These are phyloP conservation scores for Hirsutella rhossiliensis DNA, from an alignment of 2,329 filamentous ascomycete genomes.

Conservation along the genomic window DNA sequence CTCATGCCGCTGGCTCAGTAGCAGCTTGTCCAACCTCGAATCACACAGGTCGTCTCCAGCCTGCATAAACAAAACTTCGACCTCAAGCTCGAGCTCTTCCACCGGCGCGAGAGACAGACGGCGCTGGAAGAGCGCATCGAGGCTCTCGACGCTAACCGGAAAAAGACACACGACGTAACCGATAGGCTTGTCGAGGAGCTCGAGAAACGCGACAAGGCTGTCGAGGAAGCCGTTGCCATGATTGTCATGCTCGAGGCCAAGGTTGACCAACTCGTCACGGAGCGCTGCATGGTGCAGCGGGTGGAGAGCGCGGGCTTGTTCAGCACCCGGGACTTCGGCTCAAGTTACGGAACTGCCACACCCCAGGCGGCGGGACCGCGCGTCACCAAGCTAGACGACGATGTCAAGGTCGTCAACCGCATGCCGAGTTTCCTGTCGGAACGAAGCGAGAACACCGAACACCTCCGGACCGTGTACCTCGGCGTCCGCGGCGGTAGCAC, in stretches of 20 bases:
- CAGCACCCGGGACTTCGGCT: conserved; percentile 17
- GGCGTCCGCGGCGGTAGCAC: conserved; percentile 34
- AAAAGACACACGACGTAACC: conserved; percentile 44
- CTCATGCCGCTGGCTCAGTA: neutral
- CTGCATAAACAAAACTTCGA: conserved; percentile 69
- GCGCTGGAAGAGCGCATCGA: conserved; percentile 46
- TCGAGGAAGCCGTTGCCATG: conserved; percentile 58
- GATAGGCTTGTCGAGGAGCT: conserved; percentile 46
- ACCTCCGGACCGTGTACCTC: conserved; percentile 47
- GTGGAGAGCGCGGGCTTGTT: conserved; percentile 31
- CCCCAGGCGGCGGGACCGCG: conserved; percentile 8
- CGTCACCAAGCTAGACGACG: conserved; percentile 12
- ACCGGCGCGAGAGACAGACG: conserved; percentile 52
- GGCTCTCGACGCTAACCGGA: conserved; percentile 38
- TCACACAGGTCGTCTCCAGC: conserved; percentile 45
- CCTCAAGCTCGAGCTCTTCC: conserved; percentile 60
- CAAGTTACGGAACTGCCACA: conserved; percentile 11
- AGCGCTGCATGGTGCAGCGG: conserved; percentile 39
- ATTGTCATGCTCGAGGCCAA: conserved; percentile 54
- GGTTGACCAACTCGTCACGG: conserved; percentile 39
- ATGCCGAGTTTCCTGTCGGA: conserved; percentile 58
- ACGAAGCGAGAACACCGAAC: conserved; percentile 44
- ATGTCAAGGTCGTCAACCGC: conserved; percentile 30
- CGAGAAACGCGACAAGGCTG: conserved; percentile 56
- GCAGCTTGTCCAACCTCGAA: conserved; percentile 2